Conservation (phyloP, 2,329 filamentous ascomycete genomes). For the Aspergillus viridinutans region DNA sequence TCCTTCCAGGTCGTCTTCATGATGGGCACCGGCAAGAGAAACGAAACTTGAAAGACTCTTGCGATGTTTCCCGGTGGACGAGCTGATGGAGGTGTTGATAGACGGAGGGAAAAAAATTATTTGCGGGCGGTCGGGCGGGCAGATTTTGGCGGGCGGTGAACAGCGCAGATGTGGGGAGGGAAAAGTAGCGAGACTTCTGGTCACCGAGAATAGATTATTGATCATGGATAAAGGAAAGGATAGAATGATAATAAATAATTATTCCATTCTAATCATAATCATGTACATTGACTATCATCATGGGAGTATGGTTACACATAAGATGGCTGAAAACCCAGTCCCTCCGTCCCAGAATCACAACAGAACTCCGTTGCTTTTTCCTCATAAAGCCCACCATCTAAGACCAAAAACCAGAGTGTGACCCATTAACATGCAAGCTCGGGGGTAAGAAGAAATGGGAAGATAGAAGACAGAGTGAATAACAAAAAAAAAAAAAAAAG, state of each 20-base stretch:
- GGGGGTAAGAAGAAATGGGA: not conserved
- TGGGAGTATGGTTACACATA: slow-evolving; percentile 21
- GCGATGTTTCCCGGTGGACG: slow-evolving; percentile 19
- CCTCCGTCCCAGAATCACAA: slow-evolving; percentile 19
- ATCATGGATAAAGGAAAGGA: not conserved
- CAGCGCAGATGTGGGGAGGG: slow-evolving; percentile 4
- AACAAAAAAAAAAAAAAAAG: slow-evolving; percentile 1
- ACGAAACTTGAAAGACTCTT: slow-evolving; percentile 23
- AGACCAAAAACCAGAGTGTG: slow-evolving; percentile 13
- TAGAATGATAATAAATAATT: not conserved
- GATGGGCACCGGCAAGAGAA: slow-evolving; percentile 30
- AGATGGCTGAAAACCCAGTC: slow-evolving; percentile 13
- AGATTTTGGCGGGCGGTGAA: slow-evolving; percentile 19
- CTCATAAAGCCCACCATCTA: slow-evolving; percentile 14
- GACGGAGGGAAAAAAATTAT: slow-evolving; percentile 16
- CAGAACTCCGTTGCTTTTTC: slow-evolving; percentile 35
- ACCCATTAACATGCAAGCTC: slow-evolving; percentile 16
- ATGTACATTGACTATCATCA: slow-evolving; percentile 21
- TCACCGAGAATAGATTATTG: not conserved
- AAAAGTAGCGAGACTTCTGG: slow-evolving; percentile 4
- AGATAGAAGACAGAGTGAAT: slow-evolving; percentile 3
- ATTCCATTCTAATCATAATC: slow-evolving; percentile 4
- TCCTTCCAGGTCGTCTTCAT: slow-evolving; percentile 62
- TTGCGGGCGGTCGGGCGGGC: slow-evolving; percentile 13
- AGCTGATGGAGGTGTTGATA: slow-evolving; percentile 18